phyloP scores from a whole-genome alignment of 2,329 filamentous ascomycete species.

The Trichoderma sp. region DNA sequence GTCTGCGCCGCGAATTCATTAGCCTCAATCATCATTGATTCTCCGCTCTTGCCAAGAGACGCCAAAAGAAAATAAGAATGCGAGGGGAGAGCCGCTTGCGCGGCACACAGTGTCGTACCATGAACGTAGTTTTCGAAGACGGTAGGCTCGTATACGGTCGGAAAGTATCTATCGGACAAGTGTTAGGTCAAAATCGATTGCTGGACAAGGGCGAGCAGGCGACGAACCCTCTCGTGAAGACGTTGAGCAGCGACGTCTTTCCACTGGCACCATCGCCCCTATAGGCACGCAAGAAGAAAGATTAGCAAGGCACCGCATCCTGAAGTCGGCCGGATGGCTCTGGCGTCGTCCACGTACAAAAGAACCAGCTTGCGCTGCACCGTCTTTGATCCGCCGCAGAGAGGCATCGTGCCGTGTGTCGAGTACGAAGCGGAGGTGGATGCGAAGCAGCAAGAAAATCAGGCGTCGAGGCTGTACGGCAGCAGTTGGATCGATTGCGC shows the following conservation, averaged over 20 bases:
- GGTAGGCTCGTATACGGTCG: conserved; percentile 96
- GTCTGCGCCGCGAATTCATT: conserved; percentile 56
- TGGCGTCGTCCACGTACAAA: conserved; percentile 58
- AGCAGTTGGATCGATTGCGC: conserved; percentile 4
- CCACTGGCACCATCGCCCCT: conserved; percentile 96
- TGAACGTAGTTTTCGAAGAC: conserved; percentile 99
- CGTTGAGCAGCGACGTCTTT: conserved; percentile 95
- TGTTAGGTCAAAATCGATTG: conserved; percentile 5
- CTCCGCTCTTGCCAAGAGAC: not conserved
- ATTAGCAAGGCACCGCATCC: conserved; percentile 5
- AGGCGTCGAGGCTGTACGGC: not conserved
- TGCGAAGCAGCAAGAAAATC: not conserved
- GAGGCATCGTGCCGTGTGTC: conserved; percentile 33
- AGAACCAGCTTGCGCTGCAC: conserved; percentile 96
- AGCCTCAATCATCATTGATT: not conserved
- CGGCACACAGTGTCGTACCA: conserved; percentile 57
- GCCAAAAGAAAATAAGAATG: not conserved
- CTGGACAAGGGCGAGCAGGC: not conserved
- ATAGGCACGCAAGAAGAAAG: conserved; percentile 19
- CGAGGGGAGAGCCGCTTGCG: not conserved
- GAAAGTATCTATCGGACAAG: conserved; percentile 73
- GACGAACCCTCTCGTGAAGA: conserved; percentile 93
- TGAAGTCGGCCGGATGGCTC: not conserved
- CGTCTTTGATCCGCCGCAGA: conserved; percentile 76
- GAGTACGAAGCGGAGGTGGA: not conserved